Conservation (phyloP, 2,329 filamentous ascomycete genomes). For the Passalora sequoiae region DNA sequence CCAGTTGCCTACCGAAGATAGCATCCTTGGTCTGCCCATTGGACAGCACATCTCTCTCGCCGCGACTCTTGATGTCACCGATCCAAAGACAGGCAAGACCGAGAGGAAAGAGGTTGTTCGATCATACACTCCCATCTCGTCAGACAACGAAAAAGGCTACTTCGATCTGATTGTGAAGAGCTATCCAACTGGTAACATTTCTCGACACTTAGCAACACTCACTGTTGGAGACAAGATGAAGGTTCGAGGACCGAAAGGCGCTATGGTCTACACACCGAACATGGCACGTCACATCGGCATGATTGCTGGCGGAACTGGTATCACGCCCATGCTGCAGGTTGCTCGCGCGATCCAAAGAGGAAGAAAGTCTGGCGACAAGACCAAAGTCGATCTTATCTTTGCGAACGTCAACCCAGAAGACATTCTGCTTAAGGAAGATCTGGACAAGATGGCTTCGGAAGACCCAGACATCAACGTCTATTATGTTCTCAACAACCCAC, state of each 20-base stretch:
- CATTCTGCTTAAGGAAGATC: conserved; percentile 86
- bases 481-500: conserved; percentile 95
- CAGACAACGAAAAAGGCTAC: conserved; percentile 81
- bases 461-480: conserved; percentile 80
- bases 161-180: conserved; percentile 98
- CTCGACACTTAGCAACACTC: conserved; percentile 80
- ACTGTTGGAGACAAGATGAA: conserved; percentile 81
- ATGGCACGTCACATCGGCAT: conserved; percentile 96
- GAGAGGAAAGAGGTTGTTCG: conserved; percentile 77
- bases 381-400: conserved; percentile 90
- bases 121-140: conserved; percentile 88
- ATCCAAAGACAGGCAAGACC: conserved; percentile 59
- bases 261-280: conserved; percentile 95
- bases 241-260: conserved; percentile 90
- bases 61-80: conserved; percentile 67
- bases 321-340: conserved; percentile 97
- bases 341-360: conserved; percentile 69
- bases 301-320: conserved; percentile 95
- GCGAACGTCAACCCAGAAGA: conserved; percentile 92
- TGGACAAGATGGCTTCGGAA: conserved; percentile 71
- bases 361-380: conserved; percentile 57
- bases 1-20: conserved; percentile 67
- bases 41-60: conserved; percentile 98
- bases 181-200: conserved; percentile 96
- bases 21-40: conserved; percentile 92